Evolutionary conservation across 441 rosid species (phyloP).

Genomic region (Arabidopsis lyrata): DNA sequence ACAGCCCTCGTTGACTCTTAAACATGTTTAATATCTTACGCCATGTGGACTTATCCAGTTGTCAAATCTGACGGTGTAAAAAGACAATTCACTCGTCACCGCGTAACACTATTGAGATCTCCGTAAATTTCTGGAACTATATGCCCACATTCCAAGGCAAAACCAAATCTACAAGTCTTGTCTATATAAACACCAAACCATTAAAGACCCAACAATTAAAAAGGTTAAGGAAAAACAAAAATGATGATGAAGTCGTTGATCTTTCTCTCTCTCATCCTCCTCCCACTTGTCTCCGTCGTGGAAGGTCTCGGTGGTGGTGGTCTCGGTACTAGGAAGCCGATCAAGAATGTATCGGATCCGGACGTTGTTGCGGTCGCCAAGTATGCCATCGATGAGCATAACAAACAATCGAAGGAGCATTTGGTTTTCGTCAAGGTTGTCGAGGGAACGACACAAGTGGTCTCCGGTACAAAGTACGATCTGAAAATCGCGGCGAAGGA

Average conservation of each 20-base stretch:
- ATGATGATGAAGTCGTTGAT: slow-evolving; percentile 36
- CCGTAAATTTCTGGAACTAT: slow-evolving; percentile 31
- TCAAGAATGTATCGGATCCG: slow-evolving; percentile 21
- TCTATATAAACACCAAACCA: slow-evolving; percentile 24
- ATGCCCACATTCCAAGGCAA: slow-evolving; percentile 26
- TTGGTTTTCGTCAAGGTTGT: slow-evolving; percentile 27
- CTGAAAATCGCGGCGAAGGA: slow-evolving; percentile 36
- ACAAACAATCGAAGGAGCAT: slow-evolving; percentile 39
- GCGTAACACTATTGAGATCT: slow-evolving; percentile 24
- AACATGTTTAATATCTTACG: neutral
- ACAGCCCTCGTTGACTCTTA: slow-evolving; percentile 31
- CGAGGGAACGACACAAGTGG: slow-evolving; percentile 33
- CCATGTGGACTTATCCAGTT: slow-evolving; percentile 28
- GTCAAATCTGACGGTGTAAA: slow-evolving; percentile 37
- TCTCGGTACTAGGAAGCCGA: slow-evolving; percentile 26
- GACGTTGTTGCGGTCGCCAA: slow-evolving; percentile 16
- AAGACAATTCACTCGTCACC: slow-evolving; percentile 22
- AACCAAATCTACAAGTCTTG: neutral
- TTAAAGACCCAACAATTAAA: neutral
- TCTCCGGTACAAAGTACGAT: slow-evolving; percentile 32
- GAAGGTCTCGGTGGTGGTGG: slow-evolving; percentile 1
- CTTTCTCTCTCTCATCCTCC: slow-evolving; percentile 36
- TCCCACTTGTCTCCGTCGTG: slow-evolving; percentile 34
- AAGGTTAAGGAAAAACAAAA: neutral
- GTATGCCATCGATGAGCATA: slow-evolving; percentile 56